Conservation (phyloP, 495 filamentous ascomycete genomes). For the Copromyces sp. region DNA sequence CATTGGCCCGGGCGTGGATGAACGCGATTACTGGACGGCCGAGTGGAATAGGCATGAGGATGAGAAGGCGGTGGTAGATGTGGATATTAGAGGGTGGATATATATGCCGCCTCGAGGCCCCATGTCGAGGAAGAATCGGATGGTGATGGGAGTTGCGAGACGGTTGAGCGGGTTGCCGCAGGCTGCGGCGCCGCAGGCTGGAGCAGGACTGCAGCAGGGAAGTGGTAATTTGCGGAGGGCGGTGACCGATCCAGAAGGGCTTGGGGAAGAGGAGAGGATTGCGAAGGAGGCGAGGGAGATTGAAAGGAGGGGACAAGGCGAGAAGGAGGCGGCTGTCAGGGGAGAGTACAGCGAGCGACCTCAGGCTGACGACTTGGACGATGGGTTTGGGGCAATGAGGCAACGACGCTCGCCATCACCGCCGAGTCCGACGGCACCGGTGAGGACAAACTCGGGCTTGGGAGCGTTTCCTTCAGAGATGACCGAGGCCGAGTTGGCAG, state of each 20-base stretch:
- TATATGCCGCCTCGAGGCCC: constrained; percentile 76
- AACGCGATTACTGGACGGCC: constrained; percentile 56
- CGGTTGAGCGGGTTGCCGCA: constrained; percentile 71
- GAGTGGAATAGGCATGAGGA: constrained; percentile 64
- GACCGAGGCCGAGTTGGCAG: constrained; percentile 55
- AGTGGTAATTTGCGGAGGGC: neutral
- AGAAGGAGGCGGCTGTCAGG: constrained; percentile 58
- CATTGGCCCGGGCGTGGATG: constrained; percentile 22
- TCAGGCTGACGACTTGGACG: constrained; percentile 22
- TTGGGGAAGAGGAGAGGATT: constrained; percentile 49
- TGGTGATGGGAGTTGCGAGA: constrained; percentile 74
- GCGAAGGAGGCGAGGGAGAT: constrained; percentile 65
- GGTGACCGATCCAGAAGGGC: constrained; percentile 28
- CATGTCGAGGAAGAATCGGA: constrained; percentile 77
- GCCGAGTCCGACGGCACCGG: constrained; percentile 21
- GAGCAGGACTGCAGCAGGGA: constrained; percentile 6
- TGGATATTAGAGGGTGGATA: constrained; percentile 92
- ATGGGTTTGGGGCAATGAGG: constrained; percentile 6
- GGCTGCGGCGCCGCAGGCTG: constrained; percentile 32
- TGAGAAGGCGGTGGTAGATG: constrained; percentile 75
- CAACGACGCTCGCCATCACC: constrained; percentile 10
- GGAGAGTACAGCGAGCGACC: constrained; percentile 44
- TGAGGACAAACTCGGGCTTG: constrained; percentile 25
- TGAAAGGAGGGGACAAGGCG: constrained; percentile 55
- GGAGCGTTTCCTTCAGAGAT: constrained; percentile 46